These are phyloP conservation scores for Penicillium psychrosexuale DNA, from an alignment of 2,329 filamentous ascomycete genomes.

Conservation along the genomic window DNA sequence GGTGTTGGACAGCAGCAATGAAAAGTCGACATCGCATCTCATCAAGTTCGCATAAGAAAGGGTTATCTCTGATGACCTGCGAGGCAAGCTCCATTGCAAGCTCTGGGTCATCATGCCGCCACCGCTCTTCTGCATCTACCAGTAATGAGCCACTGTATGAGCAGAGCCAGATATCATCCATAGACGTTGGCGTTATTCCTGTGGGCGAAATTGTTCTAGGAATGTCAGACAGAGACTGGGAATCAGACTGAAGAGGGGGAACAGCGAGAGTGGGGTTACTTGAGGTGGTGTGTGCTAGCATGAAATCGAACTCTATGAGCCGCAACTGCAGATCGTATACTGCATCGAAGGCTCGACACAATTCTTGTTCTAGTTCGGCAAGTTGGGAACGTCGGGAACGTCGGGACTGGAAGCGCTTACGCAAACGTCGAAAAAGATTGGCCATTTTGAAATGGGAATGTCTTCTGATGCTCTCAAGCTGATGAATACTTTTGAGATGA, in stretches of 20 bases:
- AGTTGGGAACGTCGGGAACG: not conserved
- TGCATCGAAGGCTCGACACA: slow-evolving; percentile 7
- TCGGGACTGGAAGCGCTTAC: not conserved
- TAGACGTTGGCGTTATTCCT: slow-evolving; percentile 7
- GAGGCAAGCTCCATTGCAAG: slow-evolving; percentile 11
- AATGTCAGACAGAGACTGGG: not conserved
- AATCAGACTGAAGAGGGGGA: not conserved
- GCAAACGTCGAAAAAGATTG: not conserved
- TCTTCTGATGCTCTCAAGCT: not conserved
- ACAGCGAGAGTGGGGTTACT: not conserved
- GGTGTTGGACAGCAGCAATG: slow-evolving; percentile 14
- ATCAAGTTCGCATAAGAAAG: slow-evolving; percentile 10
- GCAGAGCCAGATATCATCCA: slow-evolving; percentile 20
- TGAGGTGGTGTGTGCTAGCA: slow-evolving; percentile 13
- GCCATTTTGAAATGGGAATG: not conserved
- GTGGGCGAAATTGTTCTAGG: not conserved
- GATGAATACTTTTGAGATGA: not conserved
- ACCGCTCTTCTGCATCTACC: slow-evolving; percentile 13
- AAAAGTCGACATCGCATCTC: slow-evolving; percentile 14
- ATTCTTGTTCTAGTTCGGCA: not conserved
- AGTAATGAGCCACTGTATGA: slow-evolving; percentile 6
- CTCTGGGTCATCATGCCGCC: slow-evolving; percentile 9
- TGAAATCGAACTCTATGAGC: slow-evolving; percentile 13
- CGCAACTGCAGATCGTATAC: slow-evolving; percentile 5
- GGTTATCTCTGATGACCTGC: slow-evolving; percentile 1